These are phyloP conservation scores for Annulohypoxylon bovei DNA, from an alignment of 495 filamentous ascomycete genomes.

Conservation along the genomic window DNA sequence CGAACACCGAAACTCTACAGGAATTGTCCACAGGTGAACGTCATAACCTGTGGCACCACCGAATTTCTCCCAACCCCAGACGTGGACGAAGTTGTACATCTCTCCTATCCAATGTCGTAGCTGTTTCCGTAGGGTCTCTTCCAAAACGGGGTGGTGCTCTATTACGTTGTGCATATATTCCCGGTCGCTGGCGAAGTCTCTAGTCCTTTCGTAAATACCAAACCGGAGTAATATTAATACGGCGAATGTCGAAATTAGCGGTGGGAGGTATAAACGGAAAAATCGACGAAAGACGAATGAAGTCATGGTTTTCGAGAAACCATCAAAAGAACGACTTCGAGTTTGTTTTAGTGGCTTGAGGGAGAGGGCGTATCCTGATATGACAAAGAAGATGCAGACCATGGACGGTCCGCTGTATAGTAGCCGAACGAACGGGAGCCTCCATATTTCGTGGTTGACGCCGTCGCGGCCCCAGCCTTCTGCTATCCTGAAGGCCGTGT, in stretches of 20 bases:
- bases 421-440: conserved; percentile 73
- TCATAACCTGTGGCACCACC: conserved; percentile 65
- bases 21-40: conserved; percentile 78
- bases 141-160: conserved; percentile 51
- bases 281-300: conserved; percentile 74
- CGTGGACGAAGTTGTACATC: conserved; percentile 52
- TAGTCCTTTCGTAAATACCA: conserved; percentile 59
- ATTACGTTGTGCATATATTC: conserved; percentile 52
- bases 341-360: conserved; percentile 70
- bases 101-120: conserved; percentile 47
- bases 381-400: conserved; percentile 80
- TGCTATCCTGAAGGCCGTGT: conserved; percentile 56
- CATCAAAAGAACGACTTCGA: conserved; percentile 55
- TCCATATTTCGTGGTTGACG: conserved; percentile 57
- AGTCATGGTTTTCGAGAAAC: conserved; percentile 54
- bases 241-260: conserved; percentile 65
- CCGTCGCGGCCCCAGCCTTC: conserved; percentile 49
- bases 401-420: conserved; percentile 74
- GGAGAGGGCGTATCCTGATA: conserved; percentile 76
- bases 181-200: conserved; percentile 51
- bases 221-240: conserved; percentile 66
- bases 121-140: conserved; percentile 39
- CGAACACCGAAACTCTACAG: conserved; percentile 72
- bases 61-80: conserved; percentile 53
- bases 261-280: conserved; percentile 73